Base-by-base conservation (phyloP, 371 early-diverging fungal species). In the Saksenaea vasiformis region DNA sequence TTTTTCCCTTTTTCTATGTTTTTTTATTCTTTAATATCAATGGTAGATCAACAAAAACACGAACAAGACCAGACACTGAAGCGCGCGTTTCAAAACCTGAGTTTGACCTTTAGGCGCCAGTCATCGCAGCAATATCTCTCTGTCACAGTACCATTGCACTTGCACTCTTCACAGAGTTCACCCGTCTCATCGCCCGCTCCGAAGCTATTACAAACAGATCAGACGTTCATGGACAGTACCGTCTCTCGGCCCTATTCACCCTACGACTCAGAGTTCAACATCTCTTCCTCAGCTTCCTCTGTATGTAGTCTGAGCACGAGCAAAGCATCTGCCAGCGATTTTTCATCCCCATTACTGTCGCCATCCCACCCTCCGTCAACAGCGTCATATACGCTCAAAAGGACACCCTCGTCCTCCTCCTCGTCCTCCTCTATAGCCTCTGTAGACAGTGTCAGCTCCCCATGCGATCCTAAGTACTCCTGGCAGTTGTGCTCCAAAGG, bases 261-360 rank as follows among this genome's bases (percentile, higher is more conserved):
- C 22, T 47, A 47, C 24, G 47, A 47, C 19, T 47, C 47, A 10
- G 47, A 47, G 24, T 47, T 47, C 27, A 47, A 47, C 11, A n/a
- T 47, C 11, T 22, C 47, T 47, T 47, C 47, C 47, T 47, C 47
- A 3, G 47, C 47, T 0, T 47, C 47, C 10, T 47, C 47, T 10
- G 47, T 47, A 47, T 47, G 47, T 47, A 47, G 47, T 22, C 47
- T 47, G 5, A 47, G 47, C 47, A 47, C 47, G 4, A 22, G 47
- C 17, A 47, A 19, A 11, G 47, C 47, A 47, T 47, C 47, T 10
- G 47, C 19, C 5, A 47, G 47, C 11, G 24, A 47, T 47, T 19
- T 47, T 10, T 47, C 47, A n/a, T 47, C 47, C n/a, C 47, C 47
- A 2, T 8, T 47, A 17, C 24, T 47, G 10, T 47, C 47, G 8